Percentiles rank a stretch among this genome's conserved stretches.
Conservation (phyloP, 495 filamentous ascomycete species). For the Penicillium diatomitis region DNA sequence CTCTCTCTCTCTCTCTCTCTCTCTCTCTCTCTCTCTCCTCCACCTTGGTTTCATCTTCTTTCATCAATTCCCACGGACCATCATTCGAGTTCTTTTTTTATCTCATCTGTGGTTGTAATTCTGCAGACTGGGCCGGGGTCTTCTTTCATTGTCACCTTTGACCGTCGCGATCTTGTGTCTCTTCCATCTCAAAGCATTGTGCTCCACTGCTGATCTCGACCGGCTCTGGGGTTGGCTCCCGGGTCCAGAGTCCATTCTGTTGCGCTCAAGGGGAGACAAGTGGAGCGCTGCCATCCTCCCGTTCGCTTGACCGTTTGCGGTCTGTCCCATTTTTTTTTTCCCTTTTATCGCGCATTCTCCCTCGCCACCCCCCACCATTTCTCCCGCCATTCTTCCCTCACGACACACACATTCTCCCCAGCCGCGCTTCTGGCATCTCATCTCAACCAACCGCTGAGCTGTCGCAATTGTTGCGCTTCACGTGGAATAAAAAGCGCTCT, state of each 20-base stretch:
- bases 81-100: too few species aligned
- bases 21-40: not conserved
- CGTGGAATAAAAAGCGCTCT: conserved; percentile 23
- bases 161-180: too few species aligned
- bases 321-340: conserved; percentile 15
- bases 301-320: conserved; percentile 25
- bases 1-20: not conserved
- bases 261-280: not conserved
- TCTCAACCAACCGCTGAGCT: not conserved
- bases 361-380: not conserved
- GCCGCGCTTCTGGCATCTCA: conserved; percentile 6
- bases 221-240: too few species aligned
- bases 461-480: conserved; percentile 12
- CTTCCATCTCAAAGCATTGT: too few species aligned
- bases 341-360: conserved; percentile 15
- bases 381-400: conserved; percentile 14
- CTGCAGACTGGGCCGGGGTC: too few species aligned
- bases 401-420: conserved; percentile 9
- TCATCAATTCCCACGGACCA: too few species aligned
- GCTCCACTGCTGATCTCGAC: too few species aligned
- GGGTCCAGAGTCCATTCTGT: not conserved
- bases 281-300: conserved; percentile 6
- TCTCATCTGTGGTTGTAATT: too few species aligned
- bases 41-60: not conserved
- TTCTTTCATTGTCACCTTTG: too few species aligned